Base-by-base conservation (phyloP, 768 basidiomycete genomes). In the Suillus luteus region DNA sequence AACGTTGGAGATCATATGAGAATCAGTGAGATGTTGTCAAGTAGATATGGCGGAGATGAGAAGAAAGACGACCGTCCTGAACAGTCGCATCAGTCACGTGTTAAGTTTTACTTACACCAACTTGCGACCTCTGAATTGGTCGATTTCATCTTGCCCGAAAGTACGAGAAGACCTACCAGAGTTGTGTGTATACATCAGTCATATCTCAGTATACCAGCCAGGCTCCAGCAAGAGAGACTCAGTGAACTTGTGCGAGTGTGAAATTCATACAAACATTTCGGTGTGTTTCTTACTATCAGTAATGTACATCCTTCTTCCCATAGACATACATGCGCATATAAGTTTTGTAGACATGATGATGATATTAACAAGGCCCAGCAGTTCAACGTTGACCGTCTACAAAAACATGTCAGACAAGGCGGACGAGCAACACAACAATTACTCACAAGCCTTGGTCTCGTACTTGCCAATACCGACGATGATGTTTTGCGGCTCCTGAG, bases 401-500 rank as follows among this genome's bases (percentile, higher is more conserved):
- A 43, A 24, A 19, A 37, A 37, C 40, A 41, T 11, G 19, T 65
- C 41, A 65, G 62, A 59, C 37, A 43, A 12, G 24, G 27, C 12
- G 5, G 6, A 44, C 9, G 2, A 55, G 46, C 31, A 31, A 31
- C 43, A 14, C 57, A 58, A 17, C 24, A 49, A 62, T 44, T 35
- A 73, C 77, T 75, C 60, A 78, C 81, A 83, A 64, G 83, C 80
- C 69, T 31, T 81, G 65, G 80, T 79, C 71, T 76, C 81, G 68
- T 78, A 81, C 78, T 80, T 78, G 75, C 89, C 88, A 51, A 86
- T 67, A 40, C 86, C 87, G 62, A 95, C 83, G 71, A 96, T 97
- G 77, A 97, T 76, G 80, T 96, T 92, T 65, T 82, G 85, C 0
- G 88, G 85, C 9, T 91, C 86, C 76, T 96, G 94, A 1, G 82